Base-by-base conservation (phyloP, 2,329 filamentous ascomycete species). In the Monilinia polystroma region DNA sequence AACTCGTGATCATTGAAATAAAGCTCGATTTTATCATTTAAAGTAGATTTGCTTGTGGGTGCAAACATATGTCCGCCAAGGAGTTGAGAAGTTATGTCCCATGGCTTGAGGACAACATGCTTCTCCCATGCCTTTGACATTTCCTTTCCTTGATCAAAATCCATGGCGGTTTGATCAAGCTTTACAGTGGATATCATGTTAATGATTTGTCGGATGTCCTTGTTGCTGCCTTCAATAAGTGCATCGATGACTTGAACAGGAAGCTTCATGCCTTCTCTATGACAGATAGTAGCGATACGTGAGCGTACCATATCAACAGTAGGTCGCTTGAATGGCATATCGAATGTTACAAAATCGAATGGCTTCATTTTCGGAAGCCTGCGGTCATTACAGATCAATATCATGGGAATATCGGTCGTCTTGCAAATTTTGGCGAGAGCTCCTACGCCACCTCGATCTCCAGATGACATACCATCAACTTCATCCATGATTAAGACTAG, bases 1-100 rank as follows among this genome's bases (percentile, higher is more conserved):
- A 98, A 96, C 74, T 99, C 95, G 75, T 99, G 95, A 74, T 99
- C 95, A 77, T 99, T 98, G 83, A 99, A 99, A 78, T 99, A 99
- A 1, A 99, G 86, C 79, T 99, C 94, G 70, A 96, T 95, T 82
- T 99, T 99, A 78, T 99, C 94, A 76, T 98, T 98, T 47, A 99
- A 81, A 0, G 92, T 96, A 3, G 91, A 83, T 72, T 92, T 96
- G 79, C 92, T 96, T 60, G 88, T 87, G 5, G 88, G 85, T 32
- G 91, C 85, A 78, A 98, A 99, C 79, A 97, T 87, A 49, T 92
- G 92, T 4, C 92, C 89, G 35, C 87, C 92, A 7, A 99, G 85
- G 76, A 99, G 92, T 80, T 97, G 97, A 76, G 90, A 86, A 69
- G 92, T 93, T 74, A 99, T 99, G 75, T 99, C 95, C 95, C 95